A percentile compares a stretch with the other conserved stretches of the same genome.
Evolutionary conservation across 2,329 filamentous ascomycete species (phyloP).

Genomic region (Ceratocystis lukuohia): DNA sequence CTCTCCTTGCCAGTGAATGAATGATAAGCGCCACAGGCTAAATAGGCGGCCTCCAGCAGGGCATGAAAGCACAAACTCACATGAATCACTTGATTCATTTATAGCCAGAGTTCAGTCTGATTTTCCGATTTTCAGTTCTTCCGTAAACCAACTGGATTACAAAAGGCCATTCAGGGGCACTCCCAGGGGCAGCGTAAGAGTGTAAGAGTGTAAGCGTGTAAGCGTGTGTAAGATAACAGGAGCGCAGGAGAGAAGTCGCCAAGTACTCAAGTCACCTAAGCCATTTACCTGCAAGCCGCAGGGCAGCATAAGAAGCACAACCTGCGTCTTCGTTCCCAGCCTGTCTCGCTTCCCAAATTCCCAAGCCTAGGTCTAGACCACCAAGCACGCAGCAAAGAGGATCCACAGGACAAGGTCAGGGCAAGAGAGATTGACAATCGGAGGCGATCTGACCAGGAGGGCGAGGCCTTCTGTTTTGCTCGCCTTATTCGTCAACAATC

Average conservation of each 20-base stretch:
- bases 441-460: not conserved
- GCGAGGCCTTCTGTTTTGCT: not conserved
- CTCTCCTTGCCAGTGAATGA: not conserved
- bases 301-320: not conserved
- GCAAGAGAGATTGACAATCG: not conserved
- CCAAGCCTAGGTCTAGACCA: not conserved
- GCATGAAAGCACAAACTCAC: not conserved
- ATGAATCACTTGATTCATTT: not conserved
- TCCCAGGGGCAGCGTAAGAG: not conserved
- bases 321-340: not conserved
- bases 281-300: not conserved
- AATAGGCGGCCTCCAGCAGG: not conserved
- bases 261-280: not conserved
- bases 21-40: not conserved
- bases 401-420: not conserved
- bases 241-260: no score
- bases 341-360: not conserved
- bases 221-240: no score
- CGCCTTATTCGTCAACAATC: not conserved
- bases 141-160: not conserved
- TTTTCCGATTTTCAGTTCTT: not conserved
- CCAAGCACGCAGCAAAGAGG: not conserved
- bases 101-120: not conserved
- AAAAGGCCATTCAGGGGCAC: constrained; percentile 6
- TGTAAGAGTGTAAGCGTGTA: no score